phyloP scores from a whole-genome alignment of 139 green algal species.

The Coccomyxa sp. region DNA sequence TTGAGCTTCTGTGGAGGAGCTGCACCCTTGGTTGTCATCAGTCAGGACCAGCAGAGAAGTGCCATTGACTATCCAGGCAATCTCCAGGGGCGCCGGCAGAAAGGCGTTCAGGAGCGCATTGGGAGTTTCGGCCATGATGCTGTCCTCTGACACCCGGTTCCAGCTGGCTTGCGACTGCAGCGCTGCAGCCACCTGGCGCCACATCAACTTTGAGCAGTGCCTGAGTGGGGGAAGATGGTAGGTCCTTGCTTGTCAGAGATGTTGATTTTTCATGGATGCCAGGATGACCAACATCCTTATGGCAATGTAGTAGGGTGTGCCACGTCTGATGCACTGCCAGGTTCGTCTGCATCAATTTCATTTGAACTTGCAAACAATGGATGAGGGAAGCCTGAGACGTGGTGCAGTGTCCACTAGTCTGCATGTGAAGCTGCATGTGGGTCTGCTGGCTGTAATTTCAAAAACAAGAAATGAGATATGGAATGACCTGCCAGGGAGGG shows the following conservation, averaged over 20 bases:
- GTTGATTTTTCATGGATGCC: neutral
- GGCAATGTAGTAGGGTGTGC: too few relatives aligned
- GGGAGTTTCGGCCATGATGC: slow-evolving; percentile 6
- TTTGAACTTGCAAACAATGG: too few relatives aligned
- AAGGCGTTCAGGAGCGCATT: slow-evolving; percentile 17
- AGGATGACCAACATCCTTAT: neutral
- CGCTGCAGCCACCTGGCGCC: neutral
- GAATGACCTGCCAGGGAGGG: neutral
- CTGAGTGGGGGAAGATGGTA: neutral
- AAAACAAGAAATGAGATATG: too few relatives aligned
- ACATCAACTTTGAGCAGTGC: neutral
- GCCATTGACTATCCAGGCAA: neutral
- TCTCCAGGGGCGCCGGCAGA: slow-evolving; percentile 6
- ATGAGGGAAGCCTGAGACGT: too few relatives aligned
- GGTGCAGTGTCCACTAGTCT: too few relatives aligned
- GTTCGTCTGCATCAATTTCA: too few relatives aligned
- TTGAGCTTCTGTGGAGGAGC: too few relatives aligned
- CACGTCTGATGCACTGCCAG: too few relatives aligned
- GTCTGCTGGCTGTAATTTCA: too few relatives aligned
- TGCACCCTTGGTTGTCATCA: slow-evolving; percentile 16
- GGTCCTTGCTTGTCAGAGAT: neutral
- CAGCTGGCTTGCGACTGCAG: slow-evolving; percentile 6
- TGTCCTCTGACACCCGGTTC: neutral
- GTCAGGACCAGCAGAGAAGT: slow-evolving; percentile 13
- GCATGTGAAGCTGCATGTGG: too few relatives aligned